Conservation (phyloP, 2,329 filamentous ascomycete species). For the Botrytis deweyae region DNA sequence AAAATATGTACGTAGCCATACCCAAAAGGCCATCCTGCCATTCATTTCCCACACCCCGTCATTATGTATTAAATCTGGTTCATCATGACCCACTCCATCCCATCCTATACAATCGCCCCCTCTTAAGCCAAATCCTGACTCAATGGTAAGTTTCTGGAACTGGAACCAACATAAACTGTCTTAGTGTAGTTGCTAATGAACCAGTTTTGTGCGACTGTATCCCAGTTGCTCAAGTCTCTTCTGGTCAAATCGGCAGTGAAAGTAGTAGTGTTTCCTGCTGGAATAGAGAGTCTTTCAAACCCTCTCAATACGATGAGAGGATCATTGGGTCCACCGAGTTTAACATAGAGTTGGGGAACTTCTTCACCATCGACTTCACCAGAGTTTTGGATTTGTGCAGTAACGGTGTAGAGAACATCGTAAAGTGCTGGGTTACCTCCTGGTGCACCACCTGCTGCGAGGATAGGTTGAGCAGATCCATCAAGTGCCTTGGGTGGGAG, state of each 20-base stretch:
- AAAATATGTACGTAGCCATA: conserved; percentile 1
- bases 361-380: conserved; percentile 54
- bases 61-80: conserved; percentile 3
- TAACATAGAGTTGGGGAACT: conserved; percentile 67
- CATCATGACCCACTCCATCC: not conserved
- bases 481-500: conserved; percentile 48
- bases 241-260: conserved; percentile 72
- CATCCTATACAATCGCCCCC: not conserved
- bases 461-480: conserved; percentile 47
- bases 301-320: conserved; percentile 66
- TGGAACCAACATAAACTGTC: conserved; percentile 39
- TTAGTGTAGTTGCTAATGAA: conserved; percentile 44
- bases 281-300: conserved; percentile 75
- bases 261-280: conserved; percentile 62
- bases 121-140: conserved; percentile 28
- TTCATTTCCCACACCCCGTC: not conserved
- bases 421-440: conserved; percentile 56
- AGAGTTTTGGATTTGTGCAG: conserved; percentile 55
- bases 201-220: conserved; percentile 79
- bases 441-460: conserved; percentile 50
- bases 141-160: conserved; percentile 37
- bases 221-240: conserved; percentile 87
- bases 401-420: conserved; percentile 55
- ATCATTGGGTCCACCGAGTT: conserved; percentile 75
- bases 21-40: not conserved